Conservation (phyloP, 345 rosid species). For the Pelargonium nanum region DNA sequence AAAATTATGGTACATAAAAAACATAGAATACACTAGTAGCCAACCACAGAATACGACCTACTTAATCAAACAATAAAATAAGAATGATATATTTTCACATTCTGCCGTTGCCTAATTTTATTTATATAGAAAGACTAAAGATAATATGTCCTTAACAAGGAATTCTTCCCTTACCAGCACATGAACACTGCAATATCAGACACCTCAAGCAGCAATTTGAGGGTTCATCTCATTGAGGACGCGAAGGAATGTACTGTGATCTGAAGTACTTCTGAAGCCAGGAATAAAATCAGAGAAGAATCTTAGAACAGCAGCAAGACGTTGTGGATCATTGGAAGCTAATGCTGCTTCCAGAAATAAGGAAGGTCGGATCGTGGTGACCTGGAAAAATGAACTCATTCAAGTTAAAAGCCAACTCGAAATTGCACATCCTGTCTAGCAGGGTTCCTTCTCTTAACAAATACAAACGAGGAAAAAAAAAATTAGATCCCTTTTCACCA, state of each 20-base stretch:
- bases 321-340: constrained; percentile 62
- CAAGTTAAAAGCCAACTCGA: constrained; percentile 6
- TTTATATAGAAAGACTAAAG: neutral
- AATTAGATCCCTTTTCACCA: too few relatives aligned
- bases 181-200: neutral
- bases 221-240: constrained; percentile 63
- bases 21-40: too few relatives aligned
- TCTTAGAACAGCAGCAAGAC: constrained; percentile 80
- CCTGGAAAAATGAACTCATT: constrained; percentile 31
- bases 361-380: constrained; percentile 52
- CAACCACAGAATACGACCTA: neutral
- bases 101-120: neutral
- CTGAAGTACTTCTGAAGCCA: constrained; percentile 54
- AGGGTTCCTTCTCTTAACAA: neutral
- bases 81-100: neutral
- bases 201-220: constrained; percentile 21
- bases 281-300: constrained; percentile 76
- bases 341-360: constrained; percentile 77
- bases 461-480: too few relatives aligned
- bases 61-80: neutral
- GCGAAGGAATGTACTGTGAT: constrained; percentile 41
- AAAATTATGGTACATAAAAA: neutral
- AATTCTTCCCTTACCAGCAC: neutral
- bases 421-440: neutral
- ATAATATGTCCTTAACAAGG: neutral